Base-by-base conservation (phyloP, 2,329 filamentous ascomycete species). In the Penicillium oxalicum region DNA sequence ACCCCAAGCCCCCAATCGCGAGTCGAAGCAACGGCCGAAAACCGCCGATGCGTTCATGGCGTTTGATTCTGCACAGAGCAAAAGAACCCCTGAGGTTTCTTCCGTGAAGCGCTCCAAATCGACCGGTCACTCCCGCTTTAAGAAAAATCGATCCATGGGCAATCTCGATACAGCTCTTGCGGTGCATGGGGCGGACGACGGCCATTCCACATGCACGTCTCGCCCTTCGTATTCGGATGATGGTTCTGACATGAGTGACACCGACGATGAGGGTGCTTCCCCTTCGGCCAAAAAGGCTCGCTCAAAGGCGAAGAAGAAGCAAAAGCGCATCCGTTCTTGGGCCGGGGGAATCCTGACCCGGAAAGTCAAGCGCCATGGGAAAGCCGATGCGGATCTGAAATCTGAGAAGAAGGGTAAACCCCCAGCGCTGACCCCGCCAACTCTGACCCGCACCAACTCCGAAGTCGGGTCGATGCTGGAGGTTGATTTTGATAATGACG, bases 241-340 rank as follows among this genome's bases (percentile, higher is more conserved):
- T 39, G 61, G 61, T 13, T 68, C 67, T 4, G 62, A 63, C 40
- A 67, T 65, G n/a, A 58, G 56, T 3, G 62, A 61, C 39, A 50
- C 53, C n/a, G 57, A 56, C 5, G 49, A 60, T 39, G 60, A 60
- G 25, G 49, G 56, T 12, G 58, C 48, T 9, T 47, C 57, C n/a
- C 49, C 55, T 25, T 55, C 63, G 13, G 62, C 53, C 43, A 67
- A 59, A 48, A 69, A 60, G 48, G 64, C 58, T 50, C 63, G 51
- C 44, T 72, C 62, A 35, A 70, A 61, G 49, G 44, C 60, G 6
- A 67, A 67, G 49, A 80, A 76, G 70, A 79, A 80, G 53, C 79
- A 84, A 62, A 90, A 88, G 70, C 87, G 87, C 65, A 87, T 91
- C 50, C 89, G 87, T 61, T 75, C 73, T 9, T 79, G 76, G 76